Conservation (phyloP, 352 stramenopile species). For the Halophytophthora batemanensis region DNA sequence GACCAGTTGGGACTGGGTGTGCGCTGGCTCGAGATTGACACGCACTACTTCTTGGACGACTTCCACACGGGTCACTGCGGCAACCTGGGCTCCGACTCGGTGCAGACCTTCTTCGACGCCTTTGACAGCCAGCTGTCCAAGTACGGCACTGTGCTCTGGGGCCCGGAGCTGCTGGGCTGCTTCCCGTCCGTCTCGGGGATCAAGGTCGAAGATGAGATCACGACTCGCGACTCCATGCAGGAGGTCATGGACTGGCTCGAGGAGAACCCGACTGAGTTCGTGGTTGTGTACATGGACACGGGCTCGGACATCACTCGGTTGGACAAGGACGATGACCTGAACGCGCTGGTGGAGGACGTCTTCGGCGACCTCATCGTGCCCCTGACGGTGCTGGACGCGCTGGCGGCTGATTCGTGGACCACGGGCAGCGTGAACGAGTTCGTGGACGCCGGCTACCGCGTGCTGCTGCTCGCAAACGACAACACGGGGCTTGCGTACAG, state of each 20-base stretch:
- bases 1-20: constrained; percentile 61
- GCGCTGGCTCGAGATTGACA: constrained; percentile 60
- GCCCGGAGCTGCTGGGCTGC: constrained; percentile 48
- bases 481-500: constrained; percentile 39
- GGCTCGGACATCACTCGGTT: constrained; percentile 33
- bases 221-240: constrained; percentile 27
- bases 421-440: constrained; percentile 34
- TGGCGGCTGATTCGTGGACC: constrained; percentile 29
- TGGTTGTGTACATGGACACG: constrained; percentile 51
- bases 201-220: constrained; percentile 38
- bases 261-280: constrained; percentile 38
- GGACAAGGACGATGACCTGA: constrained; percentile 27
- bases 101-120: constrained; percentile 35
- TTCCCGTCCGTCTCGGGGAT: constrained; percentile 62
- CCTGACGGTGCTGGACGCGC: constrained; percentile 23
- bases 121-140: constrained; percentile 36
- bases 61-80: constrained; percentile 61
- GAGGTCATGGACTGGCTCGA: constrained; percentile 48
- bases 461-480: constrained; percentile 45
- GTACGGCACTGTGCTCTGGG: constrained; percentile 44
- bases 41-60: constrained; percentile 59
- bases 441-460: constrained; percentile 31
- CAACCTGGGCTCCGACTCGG: constrained; percentile 33
- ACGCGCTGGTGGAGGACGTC: constrained; percentile 32
- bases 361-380: constrained; percentile 50